Percentiles rank a stretch among this genome's conserved stretches.
These are phyloP conservation scores for Nematodospora valgi DNA, from an alignment of 805 yeast species.

Conservation along the genomic window DNA sequence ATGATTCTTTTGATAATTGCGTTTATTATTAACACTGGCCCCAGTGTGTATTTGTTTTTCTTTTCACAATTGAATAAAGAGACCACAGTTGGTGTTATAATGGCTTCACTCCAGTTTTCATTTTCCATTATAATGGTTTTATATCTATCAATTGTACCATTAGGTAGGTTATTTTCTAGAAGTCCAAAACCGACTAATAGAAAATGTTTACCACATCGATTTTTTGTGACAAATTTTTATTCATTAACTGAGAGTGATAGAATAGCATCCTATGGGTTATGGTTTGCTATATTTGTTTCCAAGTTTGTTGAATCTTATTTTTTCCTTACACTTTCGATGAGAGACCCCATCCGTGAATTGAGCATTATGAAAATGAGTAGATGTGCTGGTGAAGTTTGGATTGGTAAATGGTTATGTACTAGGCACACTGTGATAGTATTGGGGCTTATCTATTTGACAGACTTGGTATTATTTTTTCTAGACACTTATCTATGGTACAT, in stretches of 20 bases:
- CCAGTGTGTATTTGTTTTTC: conserved; percentile 53
- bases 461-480: conserved; percentile 65
- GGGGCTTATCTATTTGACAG: conserved; percentile 52
- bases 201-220: conserved; percentile 47
- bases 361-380: conserved; percentile 49
- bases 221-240: conserved; percentile 61
- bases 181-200: conserved; percentile 29
- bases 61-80: conserved; percentile 29
- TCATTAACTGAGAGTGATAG: conserved; percentile 49
- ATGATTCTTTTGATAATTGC: conserved; percentile 39
- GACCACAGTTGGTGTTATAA: conserved; percentile 32
- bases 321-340: conserved; percentile 66
- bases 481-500: conserved; percentile 88
- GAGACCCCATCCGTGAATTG: conserved; percentile 71
- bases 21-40: conserved; percentile 45
- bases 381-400: conserved; percentile 59
- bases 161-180: conserved; percentile 48
- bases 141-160: conserved; percentile 61
- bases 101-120: conserved; percentile 54
- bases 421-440: conserved; percentile 58
- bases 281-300: conserved; percentile 64
- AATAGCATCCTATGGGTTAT: conserved; percentile 63
- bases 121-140: conserved; percentile 52
- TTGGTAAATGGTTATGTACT: conserved; percentile 53
- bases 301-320: conserved; percentile 77